Evolutionary conservation across 257 asterid species (phyloP).

Genomic region (Salvia hispanica): DNA sequence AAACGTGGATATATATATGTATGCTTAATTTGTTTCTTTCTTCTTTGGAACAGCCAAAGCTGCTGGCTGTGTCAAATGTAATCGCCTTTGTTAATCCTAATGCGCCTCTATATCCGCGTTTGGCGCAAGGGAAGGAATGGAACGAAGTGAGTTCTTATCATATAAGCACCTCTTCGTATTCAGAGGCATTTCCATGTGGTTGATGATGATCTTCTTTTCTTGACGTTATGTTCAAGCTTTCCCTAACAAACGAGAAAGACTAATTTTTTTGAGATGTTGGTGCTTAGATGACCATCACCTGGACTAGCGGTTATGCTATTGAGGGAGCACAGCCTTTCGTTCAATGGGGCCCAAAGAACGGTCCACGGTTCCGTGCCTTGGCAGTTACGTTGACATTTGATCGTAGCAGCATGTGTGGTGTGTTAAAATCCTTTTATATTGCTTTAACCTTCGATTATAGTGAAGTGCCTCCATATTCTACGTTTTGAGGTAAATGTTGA

Average conservation of each 20-base stretch:
- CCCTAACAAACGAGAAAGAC: conserved; percentile 17
- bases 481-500: background rate
- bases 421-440: conserved; percentile 29
- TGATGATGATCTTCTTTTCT: background rate
- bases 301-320: conserved; percentile 88
- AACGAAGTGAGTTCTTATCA: conserved; percentile 63
- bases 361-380: conserved; percentile 51
- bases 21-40: background rate
- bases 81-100: conserved; percentile 79
- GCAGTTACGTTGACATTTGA: conserved; percentile 87
- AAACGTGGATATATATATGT: background rate
- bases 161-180: background rate
- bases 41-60: conserved; percentile 65
- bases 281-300: conserved; percentile 88
- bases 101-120: conserved; percentile 91
- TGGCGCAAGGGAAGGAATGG: conserved; percentile 93
- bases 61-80: conserved; percentile 67
- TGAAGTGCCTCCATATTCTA: conserved; percentile 1
- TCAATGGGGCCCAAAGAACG: conserved; percentile 82
- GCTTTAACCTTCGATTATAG: conserved; percentile 1
- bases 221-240: background rate
- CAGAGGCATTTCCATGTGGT: background rate
- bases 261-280: conserved; percentile 30
- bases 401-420: conserved; percentile 88
- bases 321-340: conserved; percentile 72